Conservation (phyloP, 495 filamentous ascomycete species). For the Penicillium arizonense region DNA sequence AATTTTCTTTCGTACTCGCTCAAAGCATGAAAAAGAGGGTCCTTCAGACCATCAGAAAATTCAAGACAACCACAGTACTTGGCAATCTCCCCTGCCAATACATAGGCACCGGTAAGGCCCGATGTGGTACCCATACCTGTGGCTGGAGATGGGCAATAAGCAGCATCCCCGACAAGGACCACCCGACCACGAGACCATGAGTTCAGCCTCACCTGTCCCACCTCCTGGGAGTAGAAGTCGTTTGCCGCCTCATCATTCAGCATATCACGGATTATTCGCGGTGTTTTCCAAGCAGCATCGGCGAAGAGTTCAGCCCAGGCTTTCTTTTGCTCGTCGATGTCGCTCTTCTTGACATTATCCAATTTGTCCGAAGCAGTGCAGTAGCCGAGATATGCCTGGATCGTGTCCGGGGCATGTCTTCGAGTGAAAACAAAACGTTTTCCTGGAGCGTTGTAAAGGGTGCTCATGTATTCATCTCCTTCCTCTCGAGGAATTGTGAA, state of each 20-base stretch:
- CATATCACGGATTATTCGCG: conserved; percentile 33
- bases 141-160: conserved; percentile 44
- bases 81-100: conserved; percentile 52
- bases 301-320: conserved; percentile 36
- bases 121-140: conserved; percentile 51
- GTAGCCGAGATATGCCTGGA: conserved; percentile 37
- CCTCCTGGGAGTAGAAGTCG: conserved; percentile 48
- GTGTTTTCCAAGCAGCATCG: conserved; percentile 44
- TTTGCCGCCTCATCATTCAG: conserved; percentile 28
- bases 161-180: conserved; percentile 55
- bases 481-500: conserved; percentile 36
- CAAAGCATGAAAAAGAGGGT: background rate
- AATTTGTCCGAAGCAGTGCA: conserved; percentile 18
- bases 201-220: conserved; percentile 40
- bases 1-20: background rate
- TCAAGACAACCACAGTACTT: background rate
- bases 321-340: conserved; percentile 33
- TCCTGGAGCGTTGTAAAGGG: conserved; percentile 27
- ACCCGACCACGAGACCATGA: conserved; percentile 45
- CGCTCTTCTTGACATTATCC: conserved; percentile 16
- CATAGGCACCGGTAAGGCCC: conserved; percentile 47
- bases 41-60: background rate
- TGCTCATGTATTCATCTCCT: conserved; percentile 33
- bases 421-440: conserved; percentile 36
- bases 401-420: conserved; percentile 29